Evolutionary conservation across 768 basidiomycete genomes (phyloP), one percentile per base, ranked within the genome.

Genomic region (Suillus cothurnatus): DNA sequence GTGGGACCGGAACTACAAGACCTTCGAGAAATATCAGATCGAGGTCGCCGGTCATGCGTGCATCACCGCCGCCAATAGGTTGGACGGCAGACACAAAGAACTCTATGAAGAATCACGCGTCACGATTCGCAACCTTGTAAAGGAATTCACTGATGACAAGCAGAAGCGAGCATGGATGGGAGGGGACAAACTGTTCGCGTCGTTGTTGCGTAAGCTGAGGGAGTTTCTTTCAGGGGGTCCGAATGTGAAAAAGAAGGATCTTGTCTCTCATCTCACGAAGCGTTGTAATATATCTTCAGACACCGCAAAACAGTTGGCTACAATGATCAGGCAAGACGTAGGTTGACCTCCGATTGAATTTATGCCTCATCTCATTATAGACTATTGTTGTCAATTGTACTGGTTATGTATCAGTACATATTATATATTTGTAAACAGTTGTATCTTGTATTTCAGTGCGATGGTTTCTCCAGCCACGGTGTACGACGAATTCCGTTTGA

Each of bases 31-130:
- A 32, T 71, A 74, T 19, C 70, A 73, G 17, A 74, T 79, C 68
- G 63, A 66, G 7, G 70, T 71, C 52, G 70, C 68, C 0, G 73
- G 65, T 15, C 77, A 79, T 38, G 79, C 79, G 31, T 79, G 78
- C 68, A 76, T 80, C 23, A 79, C 79, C 21, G 77, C 69, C n/a
- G 65, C 63, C 41, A 74, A 73, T 61, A 55, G 59, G 8, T 52
- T 43, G 26, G 60, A 66, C 6, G 69, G 60, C 61, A 78, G 76
- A 61, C 58, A 59, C 58, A 19, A 6, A 61, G 75, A 73, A 26
- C 26, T 41, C 19, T 77, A 78, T 34, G 38, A 28, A 8, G 65
- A 71, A 50, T 76, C 75, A 8, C 67, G 61, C 52, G 57, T 17
- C 31, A 26, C 71, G 45, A 66, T 76, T 23, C 14, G 32, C 21